Evolutionary conservation across 1,284 basidiomycete species (phyloP).

Genomic region (Somion occarium): DNA sequence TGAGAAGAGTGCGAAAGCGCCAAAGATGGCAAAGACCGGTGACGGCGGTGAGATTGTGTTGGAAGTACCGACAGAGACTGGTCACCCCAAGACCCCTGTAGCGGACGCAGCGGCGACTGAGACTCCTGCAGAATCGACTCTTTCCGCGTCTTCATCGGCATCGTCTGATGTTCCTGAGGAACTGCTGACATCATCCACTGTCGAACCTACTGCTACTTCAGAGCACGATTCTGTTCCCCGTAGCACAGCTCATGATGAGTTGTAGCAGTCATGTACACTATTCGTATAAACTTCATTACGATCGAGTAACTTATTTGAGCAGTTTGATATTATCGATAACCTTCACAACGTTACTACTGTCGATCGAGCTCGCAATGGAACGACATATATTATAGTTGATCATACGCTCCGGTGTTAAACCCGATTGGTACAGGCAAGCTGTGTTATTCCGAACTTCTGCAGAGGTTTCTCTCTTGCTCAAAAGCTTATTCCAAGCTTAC

Average conservation of each 20-base stretch:
- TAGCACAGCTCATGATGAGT: neutral
- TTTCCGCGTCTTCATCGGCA: neutral
- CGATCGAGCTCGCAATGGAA: too few relatives aligned
- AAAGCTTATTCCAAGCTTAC: neutral
- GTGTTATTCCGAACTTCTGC: neutral
- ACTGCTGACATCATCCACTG: conserved; percentile 2
- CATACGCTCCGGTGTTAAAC: too few relatives aligned
- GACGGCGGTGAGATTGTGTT: conserved; percentile 25
- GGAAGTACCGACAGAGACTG: conserved; percentile 16
- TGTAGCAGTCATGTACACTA: neutral
- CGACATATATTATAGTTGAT: neutral
- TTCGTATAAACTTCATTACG: neutral
- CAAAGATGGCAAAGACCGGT: conserved; percentile 28
- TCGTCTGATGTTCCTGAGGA: conserved; percentile 7
- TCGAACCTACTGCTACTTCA: neutral
- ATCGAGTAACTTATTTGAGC: neutral
- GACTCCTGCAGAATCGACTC: conserved; percentile 8
- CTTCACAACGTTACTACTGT: too few relatives aligned
- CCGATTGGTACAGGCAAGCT: too few relatives aligned
- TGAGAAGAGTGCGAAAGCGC: conserved; percentile 20
- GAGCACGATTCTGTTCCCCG: too few relatives aligned
- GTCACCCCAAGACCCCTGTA: conserved; percentile 22
- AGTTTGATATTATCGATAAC: neutral
- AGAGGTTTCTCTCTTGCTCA: neutral
- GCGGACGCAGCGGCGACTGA: conserved; percentile 14